Conservation (phyloP, 257 asterid species). For the Leptodermis oblonga region DNA sequence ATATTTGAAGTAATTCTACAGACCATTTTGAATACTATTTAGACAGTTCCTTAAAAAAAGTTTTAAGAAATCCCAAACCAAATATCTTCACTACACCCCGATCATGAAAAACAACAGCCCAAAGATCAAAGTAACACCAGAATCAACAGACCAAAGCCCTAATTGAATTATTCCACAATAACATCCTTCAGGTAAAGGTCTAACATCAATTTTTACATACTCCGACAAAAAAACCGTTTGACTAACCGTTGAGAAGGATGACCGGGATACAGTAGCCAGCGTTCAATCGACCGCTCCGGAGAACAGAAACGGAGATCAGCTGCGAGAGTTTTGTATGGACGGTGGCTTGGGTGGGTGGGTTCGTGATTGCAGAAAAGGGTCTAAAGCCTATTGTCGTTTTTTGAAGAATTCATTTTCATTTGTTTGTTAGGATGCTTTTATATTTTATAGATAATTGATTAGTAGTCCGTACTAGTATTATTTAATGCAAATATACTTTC, state of each 20-base stretch:
- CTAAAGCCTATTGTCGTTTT: constrained; percentile 8
- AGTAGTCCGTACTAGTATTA: too few relatives aligned
- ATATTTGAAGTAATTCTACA: too few relatives aligned
- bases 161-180: too few relatives aligned
- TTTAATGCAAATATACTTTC: too few relatives aligned
- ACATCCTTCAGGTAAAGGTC: neutral
- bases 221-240: neutral
- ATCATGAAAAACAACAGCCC: neutral
- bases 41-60: too few relatives aligned
- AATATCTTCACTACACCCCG: neutral
- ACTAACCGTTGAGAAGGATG: neutral
- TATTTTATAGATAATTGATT: neutral
- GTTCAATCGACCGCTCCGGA: neutral
- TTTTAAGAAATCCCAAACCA: too few relatives aligned
- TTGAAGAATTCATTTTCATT: neutral
- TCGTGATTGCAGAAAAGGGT: constrained; percentile 11
- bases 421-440: neutral
- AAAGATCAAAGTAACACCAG: neutral
- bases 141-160: neutral
- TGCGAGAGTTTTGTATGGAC: neutral
- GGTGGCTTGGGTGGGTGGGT: constrained; percentile 20
- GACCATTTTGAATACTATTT: too few relatives aligned
- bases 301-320: constrained; percentile 9
- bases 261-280: neutral
- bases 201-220: neutral